Evolutionary conservation across 1,284 basidiomycete species (phyloP), one percentile per base, ranked within the genome.

Genomic region (Melampsora americana): DNA sequence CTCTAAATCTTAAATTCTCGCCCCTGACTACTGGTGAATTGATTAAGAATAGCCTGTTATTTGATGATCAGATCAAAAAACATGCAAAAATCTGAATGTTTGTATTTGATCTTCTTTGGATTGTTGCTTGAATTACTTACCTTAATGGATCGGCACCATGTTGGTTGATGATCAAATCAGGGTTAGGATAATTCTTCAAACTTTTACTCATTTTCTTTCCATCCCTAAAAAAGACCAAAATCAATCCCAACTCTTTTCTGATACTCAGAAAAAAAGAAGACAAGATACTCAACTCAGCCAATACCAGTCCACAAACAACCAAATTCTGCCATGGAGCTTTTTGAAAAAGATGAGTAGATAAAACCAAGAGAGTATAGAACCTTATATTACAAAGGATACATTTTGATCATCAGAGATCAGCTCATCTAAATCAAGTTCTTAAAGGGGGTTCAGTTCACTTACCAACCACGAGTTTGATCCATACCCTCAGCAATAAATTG

Each of bases 171-270:
- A 99, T 88, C 77, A 93, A 81, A 82, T 90, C 92, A 9, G 96
- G 96, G 83, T 99, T 95, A n/a, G 96, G 95, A 84, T 95, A 99
- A 85, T 99, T 99, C 83, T 90, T 90, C 79, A 96, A 84, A 84
- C 92, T 95, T 86, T 99, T 99, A 86, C 92, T 94, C 96, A 99
- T 99, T 86, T 99, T 99, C 87, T 96, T 97, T 72, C 96, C 96
- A 82, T 99, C 95, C 9, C 91, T 92, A 77, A 20, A 72, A 68
- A 59, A 18, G 72, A 68, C 16, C 78, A 77, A 64, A n/a, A 35
- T 39, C 56, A 26, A 48, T 59, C 50, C 7, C 30, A 69, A 39
- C 3, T 44, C 69, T 4, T 20, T 66, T 77, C 48, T 79, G 26
- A 28, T 26, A n/a, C 0, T 64, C 65, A 35, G n/a, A 18, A 46